Conservation (phyloP, 306 rosid species). For the Trifolium fragiferum region DNA sequence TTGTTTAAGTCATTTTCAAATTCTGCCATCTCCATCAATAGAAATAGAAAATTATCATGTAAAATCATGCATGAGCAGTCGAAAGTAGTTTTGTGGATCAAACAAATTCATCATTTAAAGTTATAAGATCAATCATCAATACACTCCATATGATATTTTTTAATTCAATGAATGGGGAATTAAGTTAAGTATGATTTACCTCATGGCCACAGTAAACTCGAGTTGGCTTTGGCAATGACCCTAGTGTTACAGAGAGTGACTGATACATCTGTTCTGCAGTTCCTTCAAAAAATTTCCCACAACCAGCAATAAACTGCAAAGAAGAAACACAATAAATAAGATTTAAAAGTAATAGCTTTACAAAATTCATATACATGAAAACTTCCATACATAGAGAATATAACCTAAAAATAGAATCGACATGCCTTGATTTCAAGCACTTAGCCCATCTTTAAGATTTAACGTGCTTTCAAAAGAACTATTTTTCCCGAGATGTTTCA, state of each 20-base stretch:
- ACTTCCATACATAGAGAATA: conserved; percentile 12
- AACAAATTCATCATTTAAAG: conserved; percentile 24
- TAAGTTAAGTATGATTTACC: conserved; percentile 55
- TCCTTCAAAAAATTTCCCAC: conserved; percentile 94
- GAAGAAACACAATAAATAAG: conserved; percentile 31
- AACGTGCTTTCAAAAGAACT: conserved; percentile 30
- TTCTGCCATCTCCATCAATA: background rate
- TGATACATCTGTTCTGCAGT: conserved; percentile 96
- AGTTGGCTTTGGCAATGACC: conserved; percentile 85
- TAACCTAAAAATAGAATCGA: background rate
- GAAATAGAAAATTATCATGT: background rate
- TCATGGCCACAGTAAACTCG: conserved; percentile 91
- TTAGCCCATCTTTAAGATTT: conserved; percentile 22
- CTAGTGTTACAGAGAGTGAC: conserved; percentile 72
- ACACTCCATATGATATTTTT: conserved; percentile 1
- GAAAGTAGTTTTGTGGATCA: background rate
- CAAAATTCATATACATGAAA: conserved; percentile 15
- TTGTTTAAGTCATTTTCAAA: conserved; percentile 12
- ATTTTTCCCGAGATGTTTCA: conserved; percentile 7
- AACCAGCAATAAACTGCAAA: conserved; percentile 80
- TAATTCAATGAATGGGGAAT: conserved; percentile 7
- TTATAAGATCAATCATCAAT: conserved; percentile 11
- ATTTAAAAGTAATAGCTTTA: conserved; percentile 17
- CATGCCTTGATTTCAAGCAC: conserved; percentile 27
- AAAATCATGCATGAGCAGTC: background rate